Conservation (phyloP, 2,329 filamentous ascomycete species). For the Chalara sp. region DNA sequence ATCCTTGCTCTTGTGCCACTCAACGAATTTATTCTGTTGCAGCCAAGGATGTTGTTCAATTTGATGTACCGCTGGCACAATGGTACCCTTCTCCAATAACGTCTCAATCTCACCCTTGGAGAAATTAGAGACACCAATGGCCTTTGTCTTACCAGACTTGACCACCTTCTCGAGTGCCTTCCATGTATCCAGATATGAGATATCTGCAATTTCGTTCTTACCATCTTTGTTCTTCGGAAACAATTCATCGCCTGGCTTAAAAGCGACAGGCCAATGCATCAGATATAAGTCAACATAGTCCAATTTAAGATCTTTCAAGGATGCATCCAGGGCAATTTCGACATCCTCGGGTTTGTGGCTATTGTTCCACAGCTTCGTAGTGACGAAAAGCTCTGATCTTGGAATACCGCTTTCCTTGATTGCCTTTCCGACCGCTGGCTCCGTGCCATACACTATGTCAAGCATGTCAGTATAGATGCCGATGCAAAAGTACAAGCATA, state of each 20-base stretch:
- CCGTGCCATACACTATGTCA: constrained; percentile 33
- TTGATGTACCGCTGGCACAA: constrained; percentile 52
- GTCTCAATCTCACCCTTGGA: constrained; percentile 31
- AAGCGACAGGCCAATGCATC: constrained; percentile 32
- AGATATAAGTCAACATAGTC: constrained; percentile 34
- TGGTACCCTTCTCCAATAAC: constrained; percentile 34
- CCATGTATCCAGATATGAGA: constrained; percentile 45
- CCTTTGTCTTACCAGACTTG: constrained; percentile 41
- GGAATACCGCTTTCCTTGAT: constrained; percentile 33
- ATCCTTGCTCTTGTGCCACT: constrained; percentile 36
- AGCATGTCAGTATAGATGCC: background rate
- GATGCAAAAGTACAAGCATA: background rate
- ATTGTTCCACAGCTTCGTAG: constrained; percentile 56
- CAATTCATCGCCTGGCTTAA: constrained; percentile 18
- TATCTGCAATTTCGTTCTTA: constrained; percentile 16
- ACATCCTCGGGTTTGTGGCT: constrained; percentile 28
- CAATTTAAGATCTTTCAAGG: constrained; percentile 29
- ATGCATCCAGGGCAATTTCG: constrained; percentile 26
- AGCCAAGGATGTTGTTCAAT: constrained; percentile 47
- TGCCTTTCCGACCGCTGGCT: constrained; percentile 36
- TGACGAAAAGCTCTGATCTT: constrained; percentile 39
- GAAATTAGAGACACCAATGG: constrained; percentile 61
- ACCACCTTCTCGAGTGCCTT: constrained; percentile 50
- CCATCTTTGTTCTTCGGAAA: constrained; percentile 20
- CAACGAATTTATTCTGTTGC: constrained; percentile 41